Evolutionary conservation across 2,329 filamentous ascomycete species (phyloP).

Genomic region (Onygenales sp.): DNA sequence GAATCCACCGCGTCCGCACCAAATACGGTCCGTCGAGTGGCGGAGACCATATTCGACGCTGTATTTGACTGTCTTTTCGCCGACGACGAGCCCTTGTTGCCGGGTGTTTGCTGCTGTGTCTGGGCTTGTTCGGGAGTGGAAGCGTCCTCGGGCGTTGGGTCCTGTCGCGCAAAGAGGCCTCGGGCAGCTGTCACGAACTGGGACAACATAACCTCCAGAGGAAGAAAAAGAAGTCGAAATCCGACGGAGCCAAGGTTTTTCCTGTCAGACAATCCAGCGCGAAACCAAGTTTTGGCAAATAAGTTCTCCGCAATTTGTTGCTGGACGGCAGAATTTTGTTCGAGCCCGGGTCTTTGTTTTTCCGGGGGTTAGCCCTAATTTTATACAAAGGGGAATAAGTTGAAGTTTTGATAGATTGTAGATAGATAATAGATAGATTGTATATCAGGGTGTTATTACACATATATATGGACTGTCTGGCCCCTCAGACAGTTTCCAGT

Average conservation of each 20-base stretch:
- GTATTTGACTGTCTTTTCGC: constrained; percentile 5
- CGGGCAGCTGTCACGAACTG: constrained; percentile 33
- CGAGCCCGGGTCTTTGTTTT: background rate
- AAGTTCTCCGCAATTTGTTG: background rate
- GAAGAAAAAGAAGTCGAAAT: background rate
- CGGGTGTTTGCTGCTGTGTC: too few relatives aligned
- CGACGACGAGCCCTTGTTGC: background rate
- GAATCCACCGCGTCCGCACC: constrained; percentile 4
- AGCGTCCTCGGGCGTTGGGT: constrained; percentile 14
- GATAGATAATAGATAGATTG: too few relatives aligned
- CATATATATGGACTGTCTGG: too few relatives aligned
- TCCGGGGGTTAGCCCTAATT: constrained; percentile 5
- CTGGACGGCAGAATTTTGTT: background rate
- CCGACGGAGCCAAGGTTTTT: background rate
- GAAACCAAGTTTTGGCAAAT: background rate
- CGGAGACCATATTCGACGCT: constrained; percentile 23
- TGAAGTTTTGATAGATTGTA: too few relatives aligned
- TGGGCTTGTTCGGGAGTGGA: background rate
- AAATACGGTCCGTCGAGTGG: constrained; percentile 21
- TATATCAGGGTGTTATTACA: too few relatives aligned
- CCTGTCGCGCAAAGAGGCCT: constrained; percentile 28
- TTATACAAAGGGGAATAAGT: background rate
- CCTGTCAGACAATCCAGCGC: background rate
- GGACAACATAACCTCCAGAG: constrained; percentile 29
- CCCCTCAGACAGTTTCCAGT: too few relatives aligned